phyloP scores from a whole-genome alignment of 495 filamentous ascomycete genomes.

The Pyronema domesticum region DNA sequence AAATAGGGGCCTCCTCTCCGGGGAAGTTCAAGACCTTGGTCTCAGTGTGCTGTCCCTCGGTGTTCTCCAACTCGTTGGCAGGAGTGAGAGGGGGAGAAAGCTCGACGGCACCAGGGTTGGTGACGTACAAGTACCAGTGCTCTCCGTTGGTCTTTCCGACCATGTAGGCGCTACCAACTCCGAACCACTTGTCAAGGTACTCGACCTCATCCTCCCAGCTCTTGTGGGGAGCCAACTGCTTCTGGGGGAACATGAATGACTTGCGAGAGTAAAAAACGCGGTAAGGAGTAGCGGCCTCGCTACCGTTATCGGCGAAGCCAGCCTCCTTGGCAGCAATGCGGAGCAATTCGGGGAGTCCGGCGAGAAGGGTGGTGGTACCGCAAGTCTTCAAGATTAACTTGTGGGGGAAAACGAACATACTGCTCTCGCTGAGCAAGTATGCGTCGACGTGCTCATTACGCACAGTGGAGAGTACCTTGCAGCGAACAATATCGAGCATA shows the following conservation, averaged over 20 bases:
- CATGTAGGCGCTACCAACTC: constrained; percentile 94
- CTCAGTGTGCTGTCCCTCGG: constrained; percentile 37
- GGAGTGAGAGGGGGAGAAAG: constrained; percentile 79
- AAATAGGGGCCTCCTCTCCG: constrained; percentile 28
- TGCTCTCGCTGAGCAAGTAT: constrained; percentile 94
- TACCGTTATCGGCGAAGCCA: constrained; percentile 54
- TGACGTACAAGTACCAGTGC: constrained; percentile 98
- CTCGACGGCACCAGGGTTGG: constrained; percentile 50
- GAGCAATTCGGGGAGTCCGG: constrained; percentile 72
- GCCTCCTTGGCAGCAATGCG: constrained; percentile 76
- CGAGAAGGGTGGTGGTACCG: constrained; percentile 86
- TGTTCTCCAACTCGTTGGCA: constrained; percentile 27
- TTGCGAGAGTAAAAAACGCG: constrained; percentile 98
- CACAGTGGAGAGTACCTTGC: constrained; percentile 90
- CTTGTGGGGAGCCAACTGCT: constrained; percentile 82
- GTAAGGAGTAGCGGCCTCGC: constrained; percentile 66
- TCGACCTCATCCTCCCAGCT: constrained; percentile 96
- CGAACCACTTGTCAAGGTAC: constrained; percentile 74
- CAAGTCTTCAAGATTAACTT: constrained; percentile 98
- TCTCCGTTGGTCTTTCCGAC: constrained; percentile 99
- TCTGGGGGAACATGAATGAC: constrained; percentile 93
- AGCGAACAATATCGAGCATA: constrained; percentile 95
- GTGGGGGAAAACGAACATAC: constrained; percentile 99
- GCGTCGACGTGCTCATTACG: constrained; percentile 93
- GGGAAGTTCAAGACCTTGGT: constrained; percentile 43